Conservation (phyloP, 164 flowering plant genomes). For the Nymphaea thermarum region DNA sequence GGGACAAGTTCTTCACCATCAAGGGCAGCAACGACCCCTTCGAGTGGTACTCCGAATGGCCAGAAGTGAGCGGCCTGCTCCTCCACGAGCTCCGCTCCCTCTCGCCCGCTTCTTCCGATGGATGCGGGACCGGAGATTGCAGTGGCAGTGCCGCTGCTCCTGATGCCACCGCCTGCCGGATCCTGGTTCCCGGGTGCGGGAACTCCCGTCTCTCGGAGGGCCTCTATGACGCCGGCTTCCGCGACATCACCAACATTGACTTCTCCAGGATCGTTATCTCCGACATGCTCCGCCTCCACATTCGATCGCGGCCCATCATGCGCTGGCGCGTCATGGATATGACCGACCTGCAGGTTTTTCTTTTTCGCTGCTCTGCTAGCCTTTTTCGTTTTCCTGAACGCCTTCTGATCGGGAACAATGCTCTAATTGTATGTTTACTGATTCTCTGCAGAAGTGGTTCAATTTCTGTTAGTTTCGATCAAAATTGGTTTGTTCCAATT, state of each 20-base stretch:
- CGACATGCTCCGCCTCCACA: conserved; percentile 72
- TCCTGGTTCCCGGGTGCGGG: conserved; percentile 91
- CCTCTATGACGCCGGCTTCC: conserved; percentile 72
- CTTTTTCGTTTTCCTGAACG: background rate
- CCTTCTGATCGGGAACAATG: too few relatives aligned
- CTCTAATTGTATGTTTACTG: too few relatives aligned
- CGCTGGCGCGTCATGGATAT: conserved; percentile 96
- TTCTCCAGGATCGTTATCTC: conserved; percentile 87
- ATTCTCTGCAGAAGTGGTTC: too few relatives aligned
- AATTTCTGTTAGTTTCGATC: too few relatives aligned
- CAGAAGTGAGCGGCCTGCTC: conserved; percentile 39
- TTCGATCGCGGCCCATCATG: conserved; percentile 63
- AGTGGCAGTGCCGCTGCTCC: background rate
- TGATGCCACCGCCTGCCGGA: conserved; percentile 15
- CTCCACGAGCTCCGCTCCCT: conserved; percentile 26
- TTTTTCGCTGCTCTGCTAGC: background rate
- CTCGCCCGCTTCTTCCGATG: background rate
- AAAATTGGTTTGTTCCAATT: too few relatives aligned
- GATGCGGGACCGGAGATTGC: conserved; percentile 19
- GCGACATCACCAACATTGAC: conserved; percentile 60
- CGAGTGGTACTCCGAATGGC: conserved; percentile 98
- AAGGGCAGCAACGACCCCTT: conserved; percentile 57
- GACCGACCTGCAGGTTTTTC: conserved; percentile 70
- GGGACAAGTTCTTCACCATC: conserved; percentile 86
- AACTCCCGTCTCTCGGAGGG: conserved; percentile 76